Base-by-base conservation (phyloP, 768 basidiomycete species). In the Strobilomyces dryophilus region DNA sequence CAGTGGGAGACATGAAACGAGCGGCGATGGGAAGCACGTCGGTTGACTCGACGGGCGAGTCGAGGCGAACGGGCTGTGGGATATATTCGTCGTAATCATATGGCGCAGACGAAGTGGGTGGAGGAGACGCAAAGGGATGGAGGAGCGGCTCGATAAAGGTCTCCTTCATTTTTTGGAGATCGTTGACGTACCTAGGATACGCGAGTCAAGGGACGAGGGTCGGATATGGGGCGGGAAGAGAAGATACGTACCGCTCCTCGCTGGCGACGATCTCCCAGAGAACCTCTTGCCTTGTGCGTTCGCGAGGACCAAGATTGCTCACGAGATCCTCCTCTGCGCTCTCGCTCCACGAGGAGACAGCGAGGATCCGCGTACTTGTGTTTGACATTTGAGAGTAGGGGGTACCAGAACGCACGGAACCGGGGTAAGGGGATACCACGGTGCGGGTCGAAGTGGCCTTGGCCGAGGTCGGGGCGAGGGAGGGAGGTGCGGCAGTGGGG, bases 231-330 rank as follows among this genome's bases (percentile, higher is more conserved):
- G 17, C 37, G 18, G 43, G 48, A 37, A 27, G 54, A 56, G 34
- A 39, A 10, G 47, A 44, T 15, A 47, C 81, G 47, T 63, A 92
- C 91, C 94, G 84, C 69, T 98, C 93, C 73, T 98, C 95, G 60
- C 91, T 93, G 29, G 89, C 87, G 45, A 98, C 93, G 59, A 98
- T 98, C 74, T 98, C 95, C 76, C 92, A 97, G 26, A 98, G 71
- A 7, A 98, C 95, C 73, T 98, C 95, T 70, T 98, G 95, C 48
- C 95, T 82, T 36, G 95, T 97, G 53, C 95, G 83, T 68, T 98
- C 95, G 55, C 92, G 83, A 42, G 92, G 85, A n/a, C 93, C 92
- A 34, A 98, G 76, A 65, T 98, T 92, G 42, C 86, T 85, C 18
- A 98, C 90, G 40, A 98, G 82, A 70, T 98, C 95, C 51, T 91